Evolutionary conservation across 495 filamentous ascomycete genomes (phyloP).

Genomic region (Annulohypoxylon stygium): DNA sequence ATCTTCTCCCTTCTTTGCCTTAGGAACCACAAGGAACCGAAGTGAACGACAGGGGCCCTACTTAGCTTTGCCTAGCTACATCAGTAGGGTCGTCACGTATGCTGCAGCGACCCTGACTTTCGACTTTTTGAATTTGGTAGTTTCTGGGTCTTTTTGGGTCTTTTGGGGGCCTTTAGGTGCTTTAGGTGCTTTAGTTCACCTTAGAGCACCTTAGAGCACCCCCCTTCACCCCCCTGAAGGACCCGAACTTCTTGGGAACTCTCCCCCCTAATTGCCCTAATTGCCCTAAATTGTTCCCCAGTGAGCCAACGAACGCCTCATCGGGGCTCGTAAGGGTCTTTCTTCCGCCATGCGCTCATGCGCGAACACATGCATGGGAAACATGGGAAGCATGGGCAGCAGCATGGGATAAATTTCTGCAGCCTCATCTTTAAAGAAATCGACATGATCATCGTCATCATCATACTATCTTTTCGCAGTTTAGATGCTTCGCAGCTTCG

Average conservation of each 20-base stretch:
- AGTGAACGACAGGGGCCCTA: conserved; percentile 15
- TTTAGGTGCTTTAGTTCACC: not conserved
- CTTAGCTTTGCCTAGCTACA: conserved; percentile 14
- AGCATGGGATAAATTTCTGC: conserved; percentile 41
- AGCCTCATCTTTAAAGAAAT: conserved; percentile 45
- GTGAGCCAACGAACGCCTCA: conserved; percentile 24
- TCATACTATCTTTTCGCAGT: conserved; percentile 31
- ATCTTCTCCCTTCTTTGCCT: conserved; percentile 41
- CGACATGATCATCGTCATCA: conserved; percentile 43
- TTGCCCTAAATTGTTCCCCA: not conserved
- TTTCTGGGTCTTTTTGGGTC: not conserved
- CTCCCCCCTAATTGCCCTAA: conserved; percentile 4
- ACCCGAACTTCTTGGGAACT: conserved; percentile 3
- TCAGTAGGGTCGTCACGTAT: conserved; percentile 36
- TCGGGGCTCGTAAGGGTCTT: conserved; percentile 26
- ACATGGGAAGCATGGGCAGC: too few species aligned
- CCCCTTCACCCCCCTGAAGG: not conserved
- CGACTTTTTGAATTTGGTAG: conserved; percentile 6
- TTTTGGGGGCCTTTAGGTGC: not conserved
- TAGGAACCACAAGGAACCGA: conserved; percentile 26
- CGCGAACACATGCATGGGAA: conserved; percentile 41
- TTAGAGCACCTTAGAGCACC: too few species aligned
- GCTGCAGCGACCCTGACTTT: conserved; percentile 42
- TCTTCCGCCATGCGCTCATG: conserved; percentile 43
- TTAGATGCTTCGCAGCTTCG: conserved; percentile 33